Percentiles rank a stretch among this genome's conserved stretches.
Evolutionary conservation across 1,139 yeast genomes (phyloP).

Genomic region (Debaryomyces robertsiae): DNA sequence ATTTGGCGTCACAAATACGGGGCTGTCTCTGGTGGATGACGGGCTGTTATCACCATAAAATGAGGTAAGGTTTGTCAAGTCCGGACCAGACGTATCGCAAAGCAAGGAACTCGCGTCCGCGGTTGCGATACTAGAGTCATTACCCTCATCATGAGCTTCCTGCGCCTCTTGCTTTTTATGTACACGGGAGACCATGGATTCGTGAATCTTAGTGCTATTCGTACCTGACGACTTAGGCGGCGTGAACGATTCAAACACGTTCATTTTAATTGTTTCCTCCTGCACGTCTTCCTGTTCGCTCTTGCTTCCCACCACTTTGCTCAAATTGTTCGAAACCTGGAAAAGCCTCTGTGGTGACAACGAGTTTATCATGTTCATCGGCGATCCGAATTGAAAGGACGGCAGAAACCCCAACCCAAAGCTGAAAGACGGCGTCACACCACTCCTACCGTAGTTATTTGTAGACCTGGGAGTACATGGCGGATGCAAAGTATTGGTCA

Average conservation of each 20-base stretch:
- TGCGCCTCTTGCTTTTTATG: conserved; percentile 8
- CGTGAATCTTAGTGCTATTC: conserved; percentile 23
- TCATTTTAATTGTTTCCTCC: conserved; percentile 1
- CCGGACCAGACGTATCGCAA: background rate
- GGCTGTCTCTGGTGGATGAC: conserved; percentile 17
- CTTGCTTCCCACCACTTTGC: conserved; percentile 15
- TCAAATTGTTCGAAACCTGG: conserved; percentile 26
- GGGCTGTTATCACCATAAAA: conserved; percentile 22
- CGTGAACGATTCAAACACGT: conserved; percentile 20
- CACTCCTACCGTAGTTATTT: conserved; percentile 13
- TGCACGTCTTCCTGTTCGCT: conserved; percentile 2
- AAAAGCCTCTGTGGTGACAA: conserved; percentile 44
- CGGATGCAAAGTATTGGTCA: conserved; percentile 14
- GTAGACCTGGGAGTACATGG: conserved; percentile 37
- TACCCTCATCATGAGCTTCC: conserved; percentile 1
- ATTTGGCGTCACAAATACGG: conserved; percentile 7
- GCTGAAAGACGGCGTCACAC: conserved; percentile 39
- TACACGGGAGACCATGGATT: conserved; percentile 22
- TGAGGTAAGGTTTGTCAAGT: conserved; percentile 24
- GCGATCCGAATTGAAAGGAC: conserved; percentile 44
- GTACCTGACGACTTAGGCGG: conserved; percentile 25
- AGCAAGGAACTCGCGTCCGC: conserved; percentile 35
- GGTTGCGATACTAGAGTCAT: conserved; percentile 13
- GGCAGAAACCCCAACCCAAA: conserved; percentile 51
- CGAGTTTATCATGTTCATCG: conserved; percentile 29